Conservation (phyloP, 1,284 basidiomycete species). For the Apiotrichum porosum region DNA sequence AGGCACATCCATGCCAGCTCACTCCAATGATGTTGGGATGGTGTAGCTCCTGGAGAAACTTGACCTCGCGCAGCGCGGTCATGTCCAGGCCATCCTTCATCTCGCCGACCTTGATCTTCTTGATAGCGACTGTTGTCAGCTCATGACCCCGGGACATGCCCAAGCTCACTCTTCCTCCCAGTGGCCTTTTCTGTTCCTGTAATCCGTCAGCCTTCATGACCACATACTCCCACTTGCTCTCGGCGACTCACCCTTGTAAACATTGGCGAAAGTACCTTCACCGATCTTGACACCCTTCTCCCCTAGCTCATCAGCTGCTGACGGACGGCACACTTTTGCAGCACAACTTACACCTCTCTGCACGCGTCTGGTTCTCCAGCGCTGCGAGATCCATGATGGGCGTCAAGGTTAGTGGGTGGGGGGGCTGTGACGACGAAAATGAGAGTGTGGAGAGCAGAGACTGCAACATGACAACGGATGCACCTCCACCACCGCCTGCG, state of each 20-base stretch:
- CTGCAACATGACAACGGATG: too few relatives aligned
- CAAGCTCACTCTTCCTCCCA: slow-evolving; percentile 29
- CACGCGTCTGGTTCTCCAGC: slow-evolving; percentile 34
- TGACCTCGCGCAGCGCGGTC: slow-evolving; percentile 97
- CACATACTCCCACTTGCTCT: not conserved
- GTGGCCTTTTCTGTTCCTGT: slow-evolving; percentile 35
- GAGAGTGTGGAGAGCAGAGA: too few relatives aligned
- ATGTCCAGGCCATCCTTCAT: slow-evolving; percentile 98
- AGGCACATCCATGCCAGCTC: slow-evolving; percentile 12
- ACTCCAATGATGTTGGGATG: slow-evolving; percentile 96
- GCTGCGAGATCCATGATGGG: slow-evolving; percentile 42
- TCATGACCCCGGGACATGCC: not conserved
- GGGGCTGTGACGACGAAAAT: too few relatives aligned
- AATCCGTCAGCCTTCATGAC: not conserved
- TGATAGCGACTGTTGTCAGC: slow-evolving; percentile 81
- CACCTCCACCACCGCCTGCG: too few relatives aligned
- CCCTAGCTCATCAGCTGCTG: slow-evolving; percentile 28
- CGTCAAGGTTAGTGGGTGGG: too few relatives aligned
- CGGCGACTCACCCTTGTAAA: slow-evolving; percentile 73
- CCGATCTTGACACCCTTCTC: slow-evolving; percentile 80
- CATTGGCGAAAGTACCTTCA: slow-evolving; percentile 96
- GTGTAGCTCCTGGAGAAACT: slow-evolving; percentile 86
- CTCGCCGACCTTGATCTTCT: slow-evolving; percentile 95
- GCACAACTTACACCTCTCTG: slow-evolving; percentile 31
- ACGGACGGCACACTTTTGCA: not conserved